Conservation (phyloP, 2,329 filamentous ascomycete species). For the Pseudogymnoascus sp. region DNA sequence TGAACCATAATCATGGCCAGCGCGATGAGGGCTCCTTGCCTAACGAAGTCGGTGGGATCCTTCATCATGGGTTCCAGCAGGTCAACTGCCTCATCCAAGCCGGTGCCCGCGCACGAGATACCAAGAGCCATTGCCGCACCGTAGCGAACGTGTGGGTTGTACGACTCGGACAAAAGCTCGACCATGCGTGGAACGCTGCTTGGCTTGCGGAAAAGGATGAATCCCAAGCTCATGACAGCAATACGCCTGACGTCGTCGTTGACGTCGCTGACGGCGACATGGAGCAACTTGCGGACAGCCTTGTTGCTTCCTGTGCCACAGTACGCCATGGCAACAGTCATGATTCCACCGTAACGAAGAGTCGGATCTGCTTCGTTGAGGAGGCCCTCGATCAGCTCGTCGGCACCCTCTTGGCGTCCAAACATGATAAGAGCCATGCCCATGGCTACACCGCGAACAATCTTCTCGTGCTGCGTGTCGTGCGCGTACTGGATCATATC, state of each 20-base stretch:
- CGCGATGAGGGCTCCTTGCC: slow-evolving; percentile 90
- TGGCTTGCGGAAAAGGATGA: slow-evolving; percentile 97
- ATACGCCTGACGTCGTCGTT: slow-evolving; percentile 95
- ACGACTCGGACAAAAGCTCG: slow-evolving; percentile 93
- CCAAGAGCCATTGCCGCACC: slow-evolving; percentile 97
- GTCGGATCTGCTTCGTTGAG: slow-evolving; percentile 90
- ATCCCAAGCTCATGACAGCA: slow-evolving; percentile 94
- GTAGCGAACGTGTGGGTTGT: slow-evolving; percentile 97
- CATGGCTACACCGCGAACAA: slow-evolving; percentile 87
- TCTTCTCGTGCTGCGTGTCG: slow-evolving; percentile 98
- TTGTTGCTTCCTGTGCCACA: slow-evolving; percentile 98
- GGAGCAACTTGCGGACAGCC: slow-evolving; percentile 89
- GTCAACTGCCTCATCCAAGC: slow-evolving; percentile 91
- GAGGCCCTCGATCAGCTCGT: slow-evolving; percentile 88
- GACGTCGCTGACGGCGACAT: slow-evolving; percentile 95
- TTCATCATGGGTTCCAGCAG: slow-evolving; percentile 98
- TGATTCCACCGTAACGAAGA: slow-evolving; percentile 91
- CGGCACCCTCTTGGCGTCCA: slow-evolving; percentile 85
- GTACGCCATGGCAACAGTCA: slow-evolving; percentile 97
- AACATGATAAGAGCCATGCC: slow-evolving; percentile 99
- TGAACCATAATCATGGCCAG: slow-evolving; percentile 99
- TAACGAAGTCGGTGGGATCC: slow-evolving; percentile 95
- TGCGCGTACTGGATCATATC: slow-evolving; percentile 98
- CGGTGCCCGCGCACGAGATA: slow-evolving; percentile 95
- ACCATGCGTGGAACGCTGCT: slow-evolving; percentile 98